phyloP scores from a whole-genome alignment of 805 yeast genomes.

The Metschnikowia corniflorae region DNA sequence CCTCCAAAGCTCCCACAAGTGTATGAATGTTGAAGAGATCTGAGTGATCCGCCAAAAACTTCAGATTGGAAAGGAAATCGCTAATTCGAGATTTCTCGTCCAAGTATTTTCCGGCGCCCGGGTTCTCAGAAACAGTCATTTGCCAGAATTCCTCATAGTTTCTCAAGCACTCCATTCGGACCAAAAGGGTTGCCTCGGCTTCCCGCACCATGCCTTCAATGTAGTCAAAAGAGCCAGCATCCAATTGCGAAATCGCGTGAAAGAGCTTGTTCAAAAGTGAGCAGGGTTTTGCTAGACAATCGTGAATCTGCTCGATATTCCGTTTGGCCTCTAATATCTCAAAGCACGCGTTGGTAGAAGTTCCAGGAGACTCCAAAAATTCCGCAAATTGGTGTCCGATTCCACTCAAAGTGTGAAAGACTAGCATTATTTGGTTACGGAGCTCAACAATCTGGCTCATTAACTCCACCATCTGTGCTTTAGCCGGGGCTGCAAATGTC shows the following conservation, averaged over 20 bases:
- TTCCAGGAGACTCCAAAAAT: constrained; percentile 1
- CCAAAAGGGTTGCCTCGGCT: not conserved
- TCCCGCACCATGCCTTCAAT: not conserved
- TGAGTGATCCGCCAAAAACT: not conserved
- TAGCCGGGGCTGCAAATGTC: not conserved
- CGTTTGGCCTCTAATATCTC: not conserved
- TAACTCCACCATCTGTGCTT: constrained; percentile 1
- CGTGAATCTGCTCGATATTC: not conserved
- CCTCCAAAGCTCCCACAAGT: not conserved
- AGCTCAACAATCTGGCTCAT: not conserved
- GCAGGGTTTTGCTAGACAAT: not conserved
- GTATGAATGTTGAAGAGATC: not conserved
- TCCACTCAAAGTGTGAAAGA: not conserved
- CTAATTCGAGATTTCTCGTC: not conserved
- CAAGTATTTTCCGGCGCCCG: not conserved
- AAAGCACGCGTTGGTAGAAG: not conserved
- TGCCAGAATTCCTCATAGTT: no score
- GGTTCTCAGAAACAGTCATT: no score
- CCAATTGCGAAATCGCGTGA: not conserved
- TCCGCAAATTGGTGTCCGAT: constrained; percentile 1
- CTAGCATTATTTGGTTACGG: not conserved
- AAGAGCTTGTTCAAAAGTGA: not conserved
- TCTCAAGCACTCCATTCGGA: not conserved
- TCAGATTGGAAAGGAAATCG: not conserved
- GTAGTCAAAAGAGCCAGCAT: not conserved